Base-by-base conservation (phyloP, 352 stramenopile genomes). In the Blastocystis sp. region DNA sequence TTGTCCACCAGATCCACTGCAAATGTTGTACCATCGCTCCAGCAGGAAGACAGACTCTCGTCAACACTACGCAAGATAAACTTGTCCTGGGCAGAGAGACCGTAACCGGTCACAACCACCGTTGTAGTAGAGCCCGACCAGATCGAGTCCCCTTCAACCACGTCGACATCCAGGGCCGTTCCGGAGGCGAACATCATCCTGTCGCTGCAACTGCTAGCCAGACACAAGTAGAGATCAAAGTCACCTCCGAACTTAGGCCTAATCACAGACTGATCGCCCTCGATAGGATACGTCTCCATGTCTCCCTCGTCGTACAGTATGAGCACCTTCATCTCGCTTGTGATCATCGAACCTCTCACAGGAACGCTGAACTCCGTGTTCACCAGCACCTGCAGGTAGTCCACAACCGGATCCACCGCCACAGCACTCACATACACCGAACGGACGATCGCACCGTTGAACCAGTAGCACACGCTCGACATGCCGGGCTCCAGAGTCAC, bases 381-480 rank as follows among this genome's bases (percentile, higher is more conserved):
- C n/a, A 53, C 54, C 20, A 85, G 30, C 26, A 85, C 18, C 24
- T 37, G 39, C 20, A 50, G 47, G 41, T 26, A n/a, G 41, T 16
- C 26, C 39, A 30, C 3, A 8, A 50, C 6, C 20, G 3, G 18
- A 8, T 66, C 39, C 73, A 85, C 73, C n/a, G 5, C 8, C 47
- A 85, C 73, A n/a, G 56, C 73, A n/a, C 6, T 43, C 50, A 85
- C 73, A 3, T 34, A 45, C n/a, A 66, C 16, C 54, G 45, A 68
- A 37, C 50, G 45, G 4, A 30, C 73, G 11, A 85, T 50, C 18
- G 47, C 34, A 26, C 73, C 73, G 37, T 68, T 66, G 73, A 85
- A 85, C 73, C 73, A 85, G 73, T 85, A 85, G 73, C 73, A 85
- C 73, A 85, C 53, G n/a, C 7, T 66, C 24, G 13, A 66, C 73